A percentile compares a stretch with the other conserved stretches of the same genome.
phyloP scores from a whole-genome alignment of 2,329 filamentous ascomycete species.

The Aspergillus phoenicis region DNA sequence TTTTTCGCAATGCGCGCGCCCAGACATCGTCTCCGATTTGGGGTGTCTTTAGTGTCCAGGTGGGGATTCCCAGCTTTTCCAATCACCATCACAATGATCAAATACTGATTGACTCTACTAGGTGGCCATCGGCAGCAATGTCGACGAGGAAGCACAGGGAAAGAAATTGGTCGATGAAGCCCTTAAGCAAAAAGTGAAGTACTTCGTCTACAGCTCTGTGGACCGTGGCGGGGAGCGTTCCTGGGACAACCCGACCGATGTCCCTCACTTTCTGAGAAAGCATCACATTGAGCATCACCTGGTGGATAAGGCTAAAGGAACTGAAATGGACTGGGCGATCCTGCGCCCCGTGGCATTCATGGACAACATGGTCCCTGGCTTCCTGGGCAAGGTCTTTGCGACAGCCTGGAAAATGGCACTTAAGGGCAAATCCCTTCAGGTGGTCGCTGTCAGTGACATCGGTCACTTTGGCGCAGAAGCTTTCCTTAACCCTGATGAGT shows the following conservation, averaged over 20 bases:
- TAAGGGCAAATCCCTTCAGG: conserved; percentile 47
- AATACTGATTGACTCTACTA: neutral
- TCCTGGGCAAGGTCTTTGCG: conserved; percentile 53
- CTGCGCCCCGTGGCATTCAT: conserved; percentile 63
- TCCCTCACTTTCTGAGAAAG: conserved; percentile 67
- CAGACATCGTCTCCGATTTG: conserved; percentile 49
- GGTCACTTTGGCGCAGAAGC: conserved; percentile 55
- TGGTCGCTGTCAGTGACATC: conserved; percentile 54
- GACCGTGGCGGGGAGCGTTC: conserved; percentile 63
- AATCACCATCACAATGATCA: neutral
- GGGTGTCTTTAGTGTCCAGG: conserved; percentile 66
- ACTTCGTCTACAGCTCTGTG: conserved; percentile 66
- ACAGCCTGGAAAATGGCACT: conserved; percentile 45
- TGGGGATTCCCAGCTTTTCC: conserved; percentile 27
- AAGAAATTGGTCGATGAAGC: conserved; percentile 60
- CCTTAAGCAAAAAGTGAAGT: conserved; percentile 56
- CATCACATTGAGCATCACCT: conserved; percentile 64
- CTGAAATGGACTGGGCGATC: conserved; percentile 62
- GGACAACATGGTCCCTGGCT: conserved; percentile 56
- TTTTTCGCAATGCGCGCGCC: conserved; percentile 53
- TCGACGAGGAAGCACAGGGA: conserved; percentile 55
- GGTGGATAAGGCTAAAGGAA: conserved; percentile 43
- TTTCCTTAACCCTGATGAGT: conserved; percentile 50
- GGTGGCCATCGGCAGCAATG: conserved; percentile 7
- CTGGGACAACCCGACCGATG: conserved; percentile 55